Conservation (phyloP, 2,329 filamentous ascomycete species). For the Nemania diffusa region DNA sequence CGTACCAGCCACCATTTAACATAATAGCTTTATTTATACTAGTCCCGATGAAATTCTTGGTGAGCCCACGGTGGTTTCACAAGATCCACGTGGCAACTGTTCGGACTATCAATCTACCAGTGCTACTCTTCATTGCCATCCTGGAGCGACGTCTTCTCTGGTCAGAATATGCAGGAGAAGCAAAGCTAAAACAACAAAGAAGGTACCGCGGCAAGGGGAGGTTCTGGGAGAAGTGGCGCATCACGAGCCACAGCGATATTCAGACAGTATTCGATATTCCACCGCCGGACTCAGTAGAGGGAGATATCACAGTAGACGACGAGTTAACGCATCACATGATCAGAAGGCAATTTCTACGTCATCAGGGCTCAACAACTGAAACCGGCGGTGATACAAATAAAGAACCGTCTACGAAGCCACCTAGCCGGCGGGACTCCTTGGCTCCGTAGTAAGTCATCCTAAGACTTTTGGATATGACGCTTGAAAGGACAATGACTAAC, state of each 20-base stretch:
- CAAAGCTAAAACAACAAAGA: conserved; percentile 38
- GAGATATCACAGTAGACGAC: conserved; percentile 69
- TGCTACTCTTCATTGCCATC: conserved; percentile 76
- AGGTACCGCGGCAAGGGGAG: conserved; percentile 51
- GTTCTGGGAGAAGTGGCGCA: conserved; percentile 75
- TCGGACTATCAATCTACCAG: conserved; percentile 77
- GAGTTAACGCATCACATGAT: conserved; percentile 68
- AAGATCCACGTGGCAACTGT: conserved; percentile 86
- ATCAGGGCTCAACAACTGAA: conserved; percentile 52
- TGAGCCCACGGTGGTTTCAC: conserved; percentile 87
- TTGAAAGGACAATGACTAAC: conserved; percentile 9
- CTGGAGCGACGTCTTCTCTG: conserved; percentile 77
- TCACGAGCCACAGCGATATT: conserved; percentile 77
- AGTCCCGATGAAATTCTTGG: conserved; percentile 79
- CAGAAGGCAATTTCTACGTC: conserved; percentile 64
- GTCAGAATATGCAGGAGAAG: conserved; percentile 52
- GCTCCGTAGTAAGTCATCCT: conserved; percentile 52
- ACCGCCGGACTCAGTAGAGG: conserved; percentile 69
- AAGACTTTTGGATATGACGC: neutral
- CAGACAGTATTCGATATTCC: conserved; percentile 78
- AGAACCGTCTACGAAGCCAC: conserved; percentile 44
- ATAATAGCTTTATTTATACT: conserved; percentile 79
- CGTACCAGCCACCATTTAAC: conserved; percentile 86
- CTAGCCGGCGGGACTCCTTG: conserved; percentile 65
- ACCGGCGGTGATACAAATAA: conserved; percentile 23